A percentile compares a stretch with the other conserved stretches of the same genome.
These are phyloP conservation scores for Nakazawaea pomicola DNA, from an alignment of 805 yeast genomes.

Conservation along the genomic window DNA sequence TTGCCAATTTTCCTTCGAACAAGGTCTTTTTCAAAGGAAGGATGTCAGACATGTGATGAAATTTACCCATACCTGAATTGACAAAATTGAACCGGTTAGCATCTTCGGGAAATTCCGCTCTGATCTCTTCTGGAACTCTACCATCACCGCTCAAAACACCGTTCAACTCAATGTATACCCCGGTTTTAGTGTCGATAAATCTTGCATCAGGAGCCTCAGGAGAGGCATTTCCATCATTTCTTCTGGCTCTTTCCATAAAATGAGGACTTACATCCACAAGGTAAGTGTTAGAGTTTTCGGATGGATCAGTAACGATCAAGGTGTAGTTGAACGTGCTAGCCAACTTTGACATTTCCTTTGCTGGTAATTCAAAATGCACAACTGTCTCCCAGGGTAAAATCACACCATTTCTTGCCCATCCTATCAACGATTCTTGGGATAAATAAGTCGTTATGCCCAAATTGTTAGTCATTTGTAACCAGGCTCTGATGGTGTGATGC, in stretches of 20 bases:
- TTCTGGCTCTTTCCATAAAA: constrained; percentile 42
- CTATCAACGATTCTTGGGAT: constrained; percentile 43
- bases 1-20: constrained; percentile 26
- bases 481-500: constrained; percentile 39
- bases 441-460: constrained; percentile 41
- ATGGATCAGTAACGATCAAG: constrained; percentile 37
- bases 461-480: constrained; percentile 38
- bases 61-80: constrained; percentile 31
- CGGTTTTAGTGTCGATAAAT: constrained; percentile 56
- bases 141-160: constrained; percentile 34
- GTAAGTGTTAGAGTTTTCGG: constrained; percentile 39
- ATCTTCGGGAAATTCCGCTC: constrained; percentile 16
- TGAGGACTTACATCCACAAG: constrained; percentile 44
- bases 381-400: constrained; percentile 50
- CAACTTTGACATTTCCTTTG: constrained; percentile 38
- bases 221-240: constrained; percentile 41
- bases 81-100: constrained; percentile 21
- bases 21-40: constrained; percentile 22
- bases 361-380: constrained; percentile 47
- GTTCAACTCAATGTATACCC: constrained; percentile 53
- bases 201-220: constrained; percentile 45
- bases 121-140: constrained; percentile 16
- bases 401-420: constrained; percentile 47
- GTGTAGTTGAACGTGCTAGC: constrained; percentile 44
- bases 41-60: constrained; percentile 23